phyloP scores from a whole-genome alignment of 116 monocot species.

The Posidonia oceanica region DNA sequence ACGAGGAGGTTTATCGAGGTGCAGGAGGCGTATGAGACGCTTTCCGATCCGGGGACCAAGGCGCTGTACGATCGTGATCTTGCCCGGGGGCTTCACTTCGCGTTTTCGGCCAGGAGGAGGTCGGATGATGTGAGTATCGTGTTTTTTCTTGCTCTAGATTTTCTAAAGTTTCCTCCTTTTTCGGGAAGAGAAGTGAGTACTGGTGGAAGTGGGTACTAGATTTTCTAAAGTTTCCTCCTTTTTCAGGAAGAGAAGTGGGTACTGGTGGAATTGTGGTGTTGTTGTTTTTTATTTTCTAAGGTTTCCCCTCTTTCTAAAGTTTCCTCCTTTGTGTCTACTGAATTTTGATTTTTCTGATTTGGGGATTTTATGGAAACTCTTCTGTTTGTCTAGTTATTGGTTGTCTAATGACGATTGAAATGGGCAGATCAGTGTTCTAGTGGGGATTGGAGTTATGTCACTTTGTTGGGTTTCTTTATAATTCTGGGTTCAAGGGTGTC shows the following conservation, averaged over 20 bases:
- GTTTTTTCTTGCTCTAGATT: neutral
- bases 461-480: too few relatives aligned
- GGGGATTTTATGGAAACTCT: neutral
- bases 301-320: too few relatives aligned
- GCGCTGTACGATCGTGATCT: conserved; percentile 65
- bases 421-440: neutral
- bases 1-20: conserved; percentile 69
- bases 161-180: neutral
- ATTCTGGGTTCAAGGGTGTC: too few relatives aligned
- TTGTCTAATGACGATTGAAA: neutral
- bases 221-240: neutral
- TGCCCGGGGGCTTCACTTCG: conserved; percentile 29
- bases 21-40: conserved; percentile 84
- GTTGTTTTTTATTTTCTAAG: neutral
- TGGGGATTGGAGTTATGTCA: too few relatives aligned
- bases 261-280: neutral
- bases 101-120: conserved; percentile 30
- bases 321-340: neutral
- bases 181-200: too few relatives aligned
- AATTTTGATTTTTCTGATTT: neutral
- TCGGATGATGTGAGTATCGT: conserved; percentile 7
- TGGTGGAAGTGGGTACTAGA: neutral
- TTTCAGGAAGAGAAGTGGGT: too few relatives aligned
- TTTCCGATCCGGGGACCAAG: conserved; percentile 52
- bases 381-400: neutral